phyloP scores from a whole-genome alignment of 1,284 basidiomycete genomes.

The Ustilago sp. region DNA sequence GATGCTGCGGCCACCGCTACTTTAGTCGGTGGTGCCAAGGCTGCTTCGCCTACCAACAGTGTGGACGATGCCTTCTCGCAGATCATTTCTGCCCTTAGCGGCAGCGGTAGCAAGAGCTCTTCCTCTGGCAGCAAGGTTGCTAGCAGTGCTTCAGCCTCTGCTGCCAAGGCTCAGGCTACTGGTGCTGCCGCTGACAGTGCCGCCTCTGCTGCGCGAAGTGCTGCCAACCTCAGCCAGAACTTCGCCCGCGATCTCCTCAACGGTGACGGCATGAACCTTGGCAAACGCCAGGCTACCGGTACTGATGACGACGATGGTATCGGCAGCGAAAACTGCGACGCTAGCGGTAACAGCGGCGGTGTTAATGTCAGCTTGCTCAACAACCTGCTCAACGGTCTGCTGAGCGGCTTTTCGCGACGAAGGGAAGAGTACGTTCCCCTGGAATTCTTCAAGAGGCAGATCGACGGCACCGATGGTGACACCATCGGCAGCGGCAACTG shows the following conservation, averaged over 20 bases:
- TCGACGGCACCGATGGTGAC: slow-evolving; percentile 15
- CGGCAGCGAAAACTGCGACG: slow-evolving; percentile 42
- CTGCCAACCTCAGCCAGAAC: slow-evolving; percentile 49
- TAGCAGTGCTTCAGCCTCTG: neutral
- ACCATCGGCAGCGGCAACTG: slow-evolving; percentile 39
- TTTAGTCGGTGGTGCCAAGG: slow-evolving; percentile 23
- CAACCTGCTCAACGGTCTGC: slow-evolving; percentile 55
- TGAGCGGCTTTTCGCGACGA: slow-evolving; percentile 34
- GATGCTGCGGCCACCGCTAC: slow-evolving; percentile 29
- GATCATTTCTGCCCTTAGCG: slow-evolving; percentile 39
- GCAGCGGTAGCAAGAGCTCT: slow-evolving; percentile 3
- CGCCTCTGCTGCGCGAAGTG: slow-evolving; percentile 32
- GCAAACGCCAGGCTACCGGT: slow-evolving; percentile 27
- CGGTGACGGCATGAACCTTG: slow-evolving; percentile 51
- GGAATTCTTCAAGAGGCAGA: slow-evolving; percentile 40
- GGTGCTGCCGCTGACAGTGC: slow-evolving; percentile 10
- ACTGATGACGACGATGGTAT: slow-evolving; percentile 8
- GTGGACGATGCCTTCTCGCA: slow-evolving; percentile 39
- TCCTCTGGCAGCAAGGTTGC: slow-evolving; percentile 21
- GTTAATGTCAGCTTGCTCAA: slow-evolving; percentile 55
- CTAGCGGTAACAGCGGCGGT: slow-evolving; percentile 45
- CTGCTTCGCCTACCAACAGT: slow-evolving; percentile 27
- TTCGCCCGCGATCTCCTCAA: slow-evolving; percentile 41
- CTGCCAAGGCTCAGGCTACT: slow-evolving; percentile 17
- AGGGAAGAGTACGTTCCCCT: slow-evolving; percentile 23